A percentile compares a stretch with the other conserved stretches of the same genome.
Evolutionary conservation across 805 yeast genomes (phyloP).

Genomic region (Candida nonsorbophila): DNA sequence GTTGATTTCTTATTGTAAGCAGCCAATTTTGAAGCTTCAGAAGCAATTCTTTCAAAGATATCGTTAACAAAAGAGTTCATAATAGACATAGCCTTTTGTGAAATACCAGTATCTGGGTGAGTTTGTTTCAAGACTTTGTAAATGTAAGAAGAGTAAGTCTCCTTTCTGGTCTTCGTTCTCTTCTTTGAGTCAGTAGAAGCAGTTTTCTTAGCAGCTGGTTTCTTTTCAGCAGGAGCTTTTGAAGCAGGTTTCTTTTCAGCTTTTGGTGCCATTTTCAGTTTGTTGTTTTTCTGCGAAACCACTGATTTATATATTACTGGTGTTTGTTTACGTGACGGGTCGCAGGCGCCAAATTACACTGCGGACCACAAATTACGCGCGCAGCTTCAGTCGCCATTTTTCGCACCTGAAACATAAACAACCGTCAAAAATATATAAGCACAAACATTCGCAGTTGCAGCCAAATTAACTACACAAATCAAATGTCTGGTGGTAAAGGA

Average conservation of each 20-base stretch:
- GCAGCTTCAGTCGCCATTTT: no score
- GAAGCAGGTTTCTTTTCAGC: slow-evolving; percentile 80
- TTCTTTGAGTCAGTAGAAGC: slow-evolving; percentile 77
- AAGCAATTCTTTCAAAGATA: slow-evolving; percentile 95
- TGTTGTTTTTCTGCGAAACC: slow-evolving; percentile 2
- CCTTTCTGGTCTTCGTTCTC: slow-evolving; percentile 95
- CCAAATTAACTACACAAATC: slow-evolving; percentile 11
- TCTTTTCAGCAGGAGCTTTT: slow-evolving; percentile 96
- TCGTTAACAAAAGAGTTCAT: slow-evolving; percentile 98
- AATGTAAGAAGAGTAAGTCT: slow-evolving; percentile 95
- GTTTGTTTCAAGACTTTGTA: slow-evolving; percentile 98
- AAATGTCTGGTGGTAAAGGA: slow-evolving; percentile 83
- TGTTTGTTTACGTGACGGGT: no score
- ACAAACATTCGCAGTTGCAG: no score
- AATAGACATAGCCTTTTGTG: slow-evolving; percentile 97
- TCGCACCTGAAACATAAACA: no score
- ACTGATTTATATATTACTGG: no score
- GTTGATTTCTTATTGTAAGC: slow-evolving; percentile 98
- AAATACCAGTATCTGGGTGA: slow-evolving; percentile 99
- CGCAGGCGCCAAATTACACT: no score
- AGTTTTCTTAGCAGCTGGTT: slow-evolving; percentile 86
- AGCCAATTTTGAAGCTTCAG: slow-evolving; percentile 97
- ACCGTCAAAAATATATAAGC: no score
- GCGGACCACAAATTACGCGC: no score
- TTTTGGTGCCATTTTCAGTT: slow-evolving; percentile 56